Evolutionary conservation across 768 basidiomycete genomes (phyloP).

Genomic region (Leccinum rimulosum): DNA sequence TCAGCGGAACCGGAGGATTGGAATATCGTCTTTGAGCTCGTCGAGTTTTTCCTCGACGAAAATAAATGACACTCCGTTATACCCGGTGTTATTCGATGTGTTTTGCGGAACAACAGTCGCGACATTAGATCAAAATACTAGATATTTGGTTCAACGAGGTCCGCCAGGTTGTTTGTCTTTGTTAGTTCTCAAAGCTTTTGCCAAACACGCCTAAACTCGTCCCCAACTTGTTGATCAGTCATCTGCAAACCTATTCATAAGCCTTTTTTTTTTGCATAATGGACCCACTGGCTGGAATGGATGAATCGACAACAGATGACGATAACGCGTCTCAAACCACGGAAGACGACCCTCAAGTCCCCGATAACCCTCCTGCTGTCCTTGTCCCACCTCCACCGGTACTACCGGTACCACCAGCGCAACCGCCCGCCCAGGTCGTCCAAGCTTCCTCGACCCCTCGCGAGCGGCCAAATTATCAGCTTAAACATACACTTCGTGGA

Average conservation of each 20-base stretch:
- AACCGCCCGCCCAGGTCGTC: slow-evolving; percentile 30
- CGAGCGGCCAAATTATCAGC: slow-evolving; percentile 62
- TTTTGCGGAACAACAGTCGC: background rate
- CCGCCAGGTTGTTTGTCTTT: slow-evolving; percentile 17
- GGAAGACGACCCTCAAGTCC: slow-evolving; percentile 79
- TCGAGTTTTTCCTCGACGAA: slow-evolving; percentile 11
- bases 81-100: background rate
- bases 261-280: slow-evolving; percentile 3
- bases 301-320: slow-evolving; percentile 51
- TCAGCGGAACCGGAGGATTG: slow-evolving; percentile 26
- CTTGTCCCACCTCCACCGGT: slow-evolving; percentile 36
- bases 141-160: background rate
- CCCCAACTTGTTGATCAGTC: background rate
- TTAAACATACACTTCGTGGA: slow-evolving; percentile 65
- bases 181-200: slow-evolving; percentile 23
- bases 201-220: slow-evolving; percentile 26
- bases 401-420: slow-evolving; percentile 24
- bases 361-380: slow-evolving; percentile 50
- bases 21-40: slow-evolving; percentile 18
- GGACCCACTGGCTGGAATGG: slow-evolving; percentile 26
- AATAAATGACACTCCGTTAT: background rate
- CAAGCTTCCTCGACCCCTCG: slow-evolving; percentile 38
- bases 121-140: background rate
- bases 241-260: background rate
- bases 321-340: slow-evolving; percentile 80